Percentiles rank a stretch among this genome's conserved stretches.
These are phyloP conservation scores for Zygoascus flipseniorum DNA, from an alignment of 805 yeast species.

Conservation along the genomic window DNA sequence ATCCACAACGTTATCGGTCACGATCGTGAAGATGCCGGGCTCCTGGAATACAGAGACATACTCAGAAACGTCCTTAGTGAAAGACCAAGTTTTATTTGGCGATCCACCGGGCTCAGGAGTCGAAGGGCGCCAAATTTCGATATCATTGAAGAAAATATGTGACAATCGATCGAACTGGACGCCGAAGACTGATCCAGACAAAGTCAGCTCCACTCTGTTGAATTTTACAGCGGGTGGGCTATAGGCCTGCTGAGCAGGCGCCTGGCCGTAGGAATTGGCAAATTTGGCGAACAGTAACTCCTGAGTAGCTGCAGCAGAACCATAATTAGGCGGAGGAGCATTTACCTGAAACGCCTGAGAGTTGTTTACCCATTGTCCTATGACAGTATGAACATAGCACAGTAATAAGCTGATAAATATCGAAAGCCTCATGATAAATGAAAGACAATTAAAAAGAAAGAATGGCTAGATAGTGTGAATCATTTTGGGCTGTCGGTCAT, in stretches of 20 bases:
- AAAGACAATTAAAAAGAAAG: background rate
- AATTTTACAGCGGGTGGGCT: constrained; percentile 27
- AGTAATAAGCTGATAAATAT: background rate
- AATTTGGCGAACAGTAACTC: constrained; percentile 22
- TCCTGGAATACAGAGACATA: constrained; percentile 43
- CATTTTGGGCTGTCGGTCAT: background rate
- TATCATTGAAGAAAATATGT: constrained; percentile 36
- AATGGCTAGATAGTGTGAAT: background rate
- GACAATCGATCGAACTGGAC: constrained; percentile 32
- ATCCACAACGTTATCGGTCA: constrained; percentile 52
- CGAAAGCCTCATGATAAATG: background rate
- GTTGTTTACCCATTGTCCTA: background rate
- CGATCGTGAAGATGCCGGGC: constrained; percentile 38
- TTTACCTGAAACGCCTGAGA: constrained; percentile 16
- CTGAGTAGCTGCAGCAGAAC: constrained; percentile 10
- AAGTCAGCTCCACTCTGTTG: constrained; percentile 29
- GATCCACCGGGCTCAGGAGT: constrained; percentile 59
- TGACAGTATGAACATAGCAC: background rate
- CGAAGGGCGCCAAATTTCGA: constrained; percentile 75
- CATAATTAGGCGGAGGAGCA: constrained; percentile 6
- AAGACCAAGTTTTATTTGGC: constrained; percentile 30
- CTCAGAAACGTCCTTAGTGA: constrained; percentile 56
- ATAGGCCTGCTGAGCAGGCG: constrained; percentile 22
- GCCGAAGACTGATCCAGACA: constrained; percentile 27
- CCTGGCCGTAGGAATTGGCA: constrained; percentile 29